Evolutionary conservation across 805 yeast genomes (phyloP).

Genomic region (Metschnikowia aberdeeniae): DNA sequence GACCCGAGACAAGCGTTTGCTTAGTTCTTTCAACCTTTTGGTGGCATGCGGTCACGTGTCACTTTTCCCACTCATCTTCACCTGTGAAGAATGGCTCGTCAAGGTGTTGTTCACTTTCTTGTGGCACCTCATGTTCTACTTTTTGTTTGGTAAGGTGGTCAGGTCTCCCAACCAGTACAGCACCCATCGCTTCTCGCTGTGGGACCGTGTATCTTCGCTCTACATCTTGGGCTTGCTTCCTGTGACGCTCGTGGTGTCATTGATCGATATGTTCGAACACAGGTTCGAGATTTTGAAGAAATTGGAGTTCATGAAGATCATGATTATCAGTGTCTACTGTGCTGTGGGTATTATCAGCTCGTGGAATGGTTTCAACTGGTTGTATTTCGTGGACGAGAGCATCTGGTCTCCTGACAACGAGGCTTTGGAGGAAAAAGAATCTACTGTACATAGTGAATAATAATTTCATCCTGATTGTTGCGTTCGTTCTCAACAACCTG

Average conservation of each 20-base stretch:
- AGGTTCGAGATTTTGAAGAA: slow-evolving; percentile 49
- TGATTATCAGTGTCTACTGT: slow-evolving; percentile 84
- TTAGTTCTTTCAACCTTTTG: slow-evolving; percentile 67
- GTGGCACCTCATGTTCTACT: slow-evolving; percentile 78
- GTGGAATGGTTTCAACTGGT: slow-evolving; percentile 88
- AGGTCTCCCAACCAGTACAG: slow-evolving; percentile 43
- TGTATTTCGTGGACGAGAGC: slow-evolving; percentile 77
- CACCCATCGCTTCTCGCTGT: slow-evolving; percentile 24
- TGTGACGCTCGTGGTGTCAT: slow-evolving; percentile 44
- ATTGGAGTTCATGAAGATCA: slow-evolving; percentile 71
- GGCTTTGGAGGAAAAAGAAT: background rate
- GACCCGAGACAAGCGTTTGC: slow-evolving; percentile 62
- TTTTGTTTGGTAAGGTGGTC: slow-evolving; percentile 68
- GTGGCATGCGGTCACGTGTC: slow-evolving; percentile 82
- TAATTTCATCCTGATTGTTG: too few relatives aligned
- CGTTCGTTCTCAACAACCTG: too few relatives aligned
- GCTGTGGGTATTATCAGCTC: slow-evolving; percentile 78
- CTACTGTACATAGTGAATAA: too few relatives aligned
- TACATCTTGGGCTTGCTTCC: slow-evolving; percentile 68
- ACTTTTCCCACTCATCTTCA: slow-evolving; percentile 79
- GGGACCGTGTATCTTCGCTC: slow-evolving; percentile 61
- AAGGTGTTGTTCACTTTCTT: slow-evolving; percentile 74
- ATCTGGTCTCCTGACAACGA: slow-evolving; percentile 43
- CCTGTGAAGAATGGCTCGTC: slow-evolving; percentile 74
- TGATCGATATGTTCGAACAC: slow-evolving; percentile 52